Conservation (phyloP, 805 yeast genomes). For the Candida endomychidarum region DNA sequence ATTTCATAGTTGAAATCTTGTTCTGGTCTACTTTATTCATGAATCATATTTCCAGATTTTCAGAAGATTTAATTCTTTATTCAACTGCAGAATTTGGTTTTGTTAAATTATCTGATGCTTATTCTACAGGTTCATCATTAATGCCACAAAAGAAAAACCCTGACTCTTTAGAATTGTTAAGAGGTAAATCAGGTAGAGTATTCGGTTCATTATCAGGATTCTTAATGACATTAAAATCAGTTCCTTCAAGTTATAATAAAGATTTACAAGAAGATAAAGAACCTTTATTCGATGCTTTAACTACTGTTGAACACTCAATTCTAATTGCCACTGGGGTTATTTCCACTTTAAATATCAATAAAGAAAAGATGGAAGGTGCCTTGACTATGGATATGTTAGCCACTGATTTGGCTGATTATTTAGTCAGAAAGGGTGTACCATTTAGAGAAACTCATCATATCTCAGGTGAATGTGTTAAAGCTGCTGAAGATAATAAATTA, state of each 20-base stretch:
- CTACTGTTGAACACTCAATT: constrained; percentile 91
- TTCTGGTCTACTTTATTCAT: constrained; percentile 94
- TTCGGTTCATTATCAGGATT: constrained; percentile 95
- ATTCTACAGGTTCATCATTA: constrained; percentile 95
- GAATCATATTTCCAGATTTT: constrained; percentile 92
- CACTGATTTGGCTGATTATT: constrained; percentile 95
- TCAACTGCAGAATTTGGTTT: constrained; percentile 98
- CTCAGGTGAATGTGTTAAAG: constrained; percentile 94
- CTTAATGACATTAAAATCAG: constrained; percentile 94
- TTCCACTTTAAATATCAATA: constrained; percentile 75
- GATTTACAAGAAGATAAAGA: constrained; percentile 99
- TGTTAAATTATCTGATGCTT: constrained; percentile 90
- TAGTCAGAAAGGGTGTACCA: constrained; percentile 97
- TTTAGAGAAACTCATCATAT: constrained; percentile 99
- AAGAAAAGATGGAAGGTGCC: constrained; percentile 78
- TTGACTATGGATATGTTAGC: constrained; percentile 99
- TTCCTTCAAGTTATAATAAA: constrained; percentile 96
- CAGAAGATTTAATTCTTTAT: constrained; percentile 93
- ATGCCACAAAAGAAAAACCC: constrained; percentile 99
- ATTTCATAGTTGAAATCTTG: constrained; percentile 91
- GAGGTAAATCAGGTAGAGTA: constrained; percentile 97
- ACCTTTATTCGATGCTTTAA: constrained; percentile 89
- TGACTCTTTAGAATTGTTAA: constrained; percentile 87
- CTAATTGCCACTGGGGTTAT: constrained; percentile 95
- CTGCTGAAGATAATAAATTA: constrained; percentile 75